Percentiles rank a stretch among this genome's conserved stretches.
Evolutionary conservation across 2,329 filamentous ascomycete species (phyloP).

Genomic region (Nemania abortiva): DNA sequence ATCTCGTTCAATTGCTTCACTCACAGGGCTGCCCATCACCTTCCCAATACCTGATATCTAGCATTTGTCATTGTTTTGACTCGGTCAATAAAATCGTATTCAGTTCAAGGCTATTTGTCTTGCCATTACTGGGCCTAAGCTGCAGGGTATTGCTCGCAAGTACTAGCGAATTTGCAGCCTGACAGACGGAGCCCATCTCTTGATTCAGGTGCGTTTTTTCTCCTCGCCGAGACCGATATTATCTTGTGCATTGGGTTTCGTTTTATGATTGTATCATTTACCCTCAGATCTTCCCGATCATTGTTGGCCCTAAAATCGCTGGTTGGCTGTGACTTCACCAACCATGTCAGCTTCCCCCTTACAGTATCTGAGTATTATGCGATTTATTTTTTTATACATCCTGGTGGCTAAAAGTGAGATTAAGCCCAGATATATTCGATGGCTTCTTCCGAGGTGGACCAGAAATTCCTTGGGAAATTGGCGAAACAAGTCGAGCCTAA

Average conservation of each 20-base stretch:
- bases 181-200: neutral
- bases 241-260: neutral
- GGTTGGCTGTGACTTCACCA: neutral
- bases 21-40: conserved; percentile 8
- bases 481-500: conserved; percentile 82
- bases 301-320: neutral
- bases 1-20: conserved; percentile 9
- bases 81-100: neutral
- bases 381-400: neutral
- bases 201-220: conserved; percentile 27
- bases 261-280: neutral
- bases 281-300: neutral
- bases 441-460: conserved; percentile 97
- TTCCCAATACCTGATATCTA: conserved; percentile 15
- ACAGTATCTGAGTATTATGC: neutral
- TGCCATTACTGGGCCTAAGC: neutral
- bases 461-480: conserved; percentile 93
- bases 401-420: neutral
- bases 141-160: conserved; percentile 1
- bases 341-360: neutral
- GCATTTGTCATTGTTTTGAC: neutral
- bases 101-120: neutral
- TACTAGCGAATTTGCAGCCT: conserved; percentile 1
- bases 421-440: conserved; percentile 61
- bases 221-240: neutral